Evolutionary conservation across 192 early-diverging fungal species (phyloP).

Genomic region (Backusella sp.): DNA sequence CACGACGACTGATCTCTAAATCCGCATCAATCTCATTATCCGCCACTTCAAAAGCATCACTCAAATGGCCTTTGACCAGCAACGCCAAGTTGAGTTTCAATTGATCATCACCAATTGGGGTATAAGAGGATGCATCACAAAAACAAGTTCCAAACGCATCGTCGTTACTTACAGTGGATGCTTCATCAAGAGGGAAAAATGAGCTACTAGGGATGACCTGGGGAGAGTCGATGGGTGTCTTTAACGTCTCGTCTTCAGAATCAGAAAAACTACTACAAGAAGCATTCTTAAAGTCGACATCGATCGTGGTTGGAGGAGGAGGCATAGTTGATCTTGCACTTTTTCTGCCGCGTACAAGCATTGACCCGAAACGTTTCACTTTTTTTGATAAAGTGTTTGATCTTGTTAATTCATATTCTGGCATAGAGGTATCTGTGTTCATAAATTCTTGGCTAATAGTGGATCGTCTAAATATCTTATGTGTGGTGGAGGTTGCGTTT

Average conservation of each 20-base stretch:
- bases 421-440: neutral
- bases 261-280: neutral
- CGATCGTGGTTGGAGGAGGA: neutral
- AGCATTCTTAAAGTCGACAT: neutral
- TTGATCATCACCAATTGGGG: neutral
- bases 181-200: neutral
- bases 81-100: neutral
- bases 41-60: neutral
- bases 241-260: neutral
- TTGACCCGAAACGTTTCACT: neutral
- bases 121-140: neutral
- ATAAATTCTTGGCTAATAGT: neutral
- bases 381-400: constrained; percentile 3
- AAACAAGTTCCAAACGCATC: neutral
- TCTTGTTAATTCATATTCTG: constrained; percentile 1
- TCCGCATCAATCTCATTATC: neutral
- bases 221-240: neutral
- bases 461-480: neutral
- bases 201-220: neutral
- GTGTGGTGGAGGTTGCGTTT: neutral
- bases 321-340: neutral
- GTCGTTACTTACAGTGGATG: neutral
- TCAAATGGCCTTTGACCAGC: neutral
- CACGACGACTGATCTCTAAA: neutral
- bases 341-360: constrained; percentile 4